Evolutionary conservation across 495 filamentous ascomycete species (phyloP).

Genomic region (Neurospora sp.): DNA sequence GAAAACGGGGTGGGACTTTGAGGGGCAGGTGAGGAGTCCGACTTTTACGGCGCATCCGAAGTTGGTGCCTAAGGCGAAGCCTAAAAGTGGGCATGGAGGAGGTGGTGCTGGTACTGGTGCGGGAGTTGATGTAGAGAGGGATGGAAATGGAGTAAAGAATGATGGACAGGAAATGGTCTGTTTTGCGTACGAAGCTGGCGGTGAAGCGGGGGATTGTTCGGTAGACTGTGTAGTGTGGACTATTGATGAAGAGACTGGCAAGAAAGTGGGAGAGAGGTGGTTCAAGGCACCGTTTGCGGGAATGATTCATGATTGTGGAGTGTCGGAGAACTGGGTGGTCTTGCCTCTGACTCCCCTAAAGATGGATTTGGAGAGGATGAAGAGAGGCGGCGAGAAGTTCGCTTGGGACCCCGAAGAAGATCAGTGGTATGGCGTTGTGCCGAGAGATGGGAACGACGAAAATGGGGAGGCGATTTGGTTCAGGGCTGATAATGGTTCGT

Average conservation of each 20-base stretch:
- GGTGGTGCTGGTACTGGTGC: no score
- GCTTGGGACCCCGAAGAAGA: conserved; percentile 45
- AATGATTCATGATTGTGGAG: conserved; percentile 49
- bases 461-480: conserved; percentile 41
- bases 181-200: conserved; percentile 45
- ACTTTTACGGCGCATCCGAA: conserved; percentile 57
- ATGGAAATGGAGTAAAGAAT: neutral
- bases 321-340: conserved; percentile 43
- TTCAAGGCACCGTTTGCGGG: conserved; percentile 42
- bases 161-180: conserved; percentile 37
- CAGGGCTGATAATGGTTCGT: conserved; percentile 36
- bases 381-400: conserved; percentile 45
- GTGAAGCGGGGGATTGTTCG: conserved; percentile 32
- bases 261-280: conserved; percentile 35
- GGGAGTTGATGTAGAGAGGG: neutral
- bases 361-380: conserved; percentile 40
- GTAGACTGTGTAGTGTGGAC: conserved; percentile 42
- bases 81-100: no score
- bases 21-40: conserved; percentile 41
- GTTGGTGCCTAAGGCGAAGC: conserved; percentile 35
- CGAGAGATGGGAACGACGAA: conserved; percentile 34
- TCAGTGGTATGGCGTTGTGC: conserved; percentile 41
- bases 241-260: conserved; percentile 26
- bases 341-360: conserved; percentile 44
- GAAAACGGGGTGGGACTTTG: conserved; percentile 42